Percentiles rank a stretch among this genome's conserved stretches.
Evolutionary conservation across 345 rosid species (phyloP).

Genomic region (Populus davidiana): DNA sequence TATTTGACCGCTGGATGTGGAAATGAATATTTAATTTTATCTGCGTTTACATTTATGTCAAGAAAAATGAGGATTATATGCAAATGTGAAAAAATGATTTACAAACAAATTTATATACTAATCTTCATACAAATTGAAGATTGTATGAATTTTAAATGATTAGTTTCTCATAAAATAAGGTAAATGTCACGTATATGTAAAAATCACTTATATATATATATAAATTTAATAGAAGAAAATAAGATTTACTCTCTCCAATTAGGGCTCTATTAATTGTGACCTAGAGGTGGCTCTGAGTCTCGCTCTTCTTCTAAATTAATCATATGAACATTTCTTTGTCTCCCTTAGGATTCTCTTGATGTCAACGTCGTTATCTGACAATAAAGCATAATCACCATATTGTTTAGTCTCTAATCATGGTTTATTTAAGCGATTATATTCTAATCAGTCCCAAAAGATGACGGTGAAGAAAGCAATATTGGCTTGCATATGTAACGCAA

Average conservation of each 20-base stretch:
- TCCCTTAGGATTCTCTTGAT: conserved; percentile 21
- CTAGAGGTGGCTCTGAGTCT: background rate
- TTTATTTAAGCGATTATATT: background rate
- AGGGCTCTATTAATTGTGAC: background rate
- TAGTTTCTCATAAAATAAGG: too few species aligned
- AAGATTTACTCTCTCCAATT: background rate
- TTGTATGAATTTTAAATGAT: too few species aligned
- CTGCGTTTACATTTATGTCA: too few species aligned
- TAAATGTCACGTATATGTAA: too few species aligned
- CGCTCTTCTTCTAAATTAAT: background rate
- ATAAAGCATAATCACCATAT: conserved; percentile 1
- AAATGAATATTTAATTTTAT: too few species aligned
- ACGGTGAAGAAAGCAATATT: conserved; percentile 35
- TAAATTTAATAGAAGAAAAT: background rate
- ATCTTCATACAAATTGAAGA: too few species aligned
- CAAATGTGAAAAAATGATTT: too few species aligned
- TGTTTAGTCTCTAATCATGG: background rate
- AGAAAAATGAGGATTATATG: too few species aligned
- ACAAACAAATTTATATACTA: too few species aligned
- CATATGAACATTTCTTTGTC: background rate
- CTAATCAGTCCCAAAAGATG: conserved; percentile 19
- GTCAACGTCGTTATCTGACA: conserved; percentile 14
- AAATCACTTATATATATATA: too few species aligned
- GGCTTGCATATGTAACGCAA: conserved; percentile 14
- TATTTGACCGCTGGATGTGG: too few species aligned